Evolutionary conservation across 2,329 filamentous ascomycete genomes (phyloP).

Genomic region (Fusarium caatingaense): DNA sequence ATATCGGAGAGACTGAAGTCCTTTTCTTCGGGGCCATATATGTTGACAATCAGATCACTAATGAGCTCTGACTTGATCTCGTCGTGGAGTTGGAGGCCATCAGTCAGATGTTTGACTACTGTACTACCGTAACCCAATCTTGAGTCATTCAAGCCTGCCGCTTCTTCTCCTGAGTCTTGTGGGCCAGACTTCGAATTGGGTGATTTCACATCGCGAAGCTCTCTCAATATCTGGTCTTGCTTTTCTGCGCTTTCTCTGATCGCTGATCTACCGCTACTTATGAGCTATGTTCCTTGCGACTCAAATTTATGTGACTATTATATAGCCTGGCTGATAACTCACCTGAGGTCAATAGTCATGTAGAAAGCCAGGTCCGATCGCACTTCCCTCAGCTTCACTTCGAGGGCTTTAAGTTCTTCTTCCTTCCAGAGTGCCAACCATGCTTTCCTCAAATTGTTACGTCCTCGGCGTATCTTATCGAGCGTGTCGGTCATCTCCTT

Average conservation of each 20-base stretch:
- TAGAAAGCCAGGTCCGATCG: background rate
- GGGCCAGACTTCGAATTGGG: accelerated
- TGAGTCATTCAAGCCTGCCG: no score
- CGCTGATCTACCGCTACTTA: background rate
- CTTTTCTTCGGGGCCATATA: background rate
- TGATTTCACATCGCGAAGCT: background rate
- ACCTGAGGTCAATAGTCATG: background rate
- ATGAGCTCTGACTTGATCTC: background rate
- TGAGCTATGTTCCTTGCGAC: background rate
- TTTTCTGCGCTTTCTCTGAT: background rate
- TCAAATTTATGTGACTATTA: accelerated
- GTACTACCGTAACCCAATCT: background rate
- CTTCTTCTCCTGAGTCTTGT: accelerated
- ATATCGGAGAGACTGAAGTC: background rate
- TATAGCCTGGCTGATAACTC: background rate
- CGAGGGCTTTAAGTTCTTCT: background rate
- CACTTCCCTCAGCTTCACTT: background rate
- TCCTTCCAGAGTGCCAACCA: constrained; percentile 9
- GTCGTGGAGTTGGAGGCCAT: background rate
- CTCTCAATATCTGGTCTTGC: background rate
- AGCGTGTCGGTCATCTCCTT: background rate
- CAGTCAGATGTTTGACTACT: background rate
- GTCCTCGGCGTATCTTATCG: background rate
- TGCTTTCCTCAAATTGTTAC: background rate
- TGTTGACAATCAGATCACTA: background rate